Evolutionary conservation across 352 stramenopile species (phyloP).

Genomic region (Phytophthora ramorum): DNA sequence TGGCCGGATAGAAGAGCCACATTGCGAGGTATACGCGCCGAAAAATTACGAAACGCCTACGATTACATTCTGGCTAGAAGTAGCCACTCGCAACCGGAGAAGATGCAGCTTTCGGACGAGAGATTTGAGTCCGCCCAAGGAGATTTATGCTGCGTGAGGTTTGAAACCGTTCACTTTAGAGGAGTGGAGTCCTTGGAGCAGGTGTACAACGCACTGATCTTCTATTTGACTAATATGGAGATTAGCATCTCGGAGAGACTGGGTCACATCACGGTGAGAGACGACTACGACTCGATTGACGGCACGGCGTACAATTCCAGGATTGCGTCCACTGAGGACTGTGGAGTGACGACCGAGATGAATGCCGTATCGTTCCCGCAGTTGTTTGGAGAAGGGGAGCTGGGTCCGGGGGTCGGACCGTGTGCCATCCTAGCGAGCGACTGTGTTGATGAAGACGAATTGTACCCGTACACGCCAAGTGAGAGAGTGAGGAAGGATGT

Average conservation of each 20-base stretch:
- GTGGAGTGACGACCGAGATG: slow-evolving; percentile 38
- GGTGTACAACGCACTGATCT: slow-evolving; percentile 49
- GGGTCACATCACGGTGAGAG: slow-evolving; percentile 46
- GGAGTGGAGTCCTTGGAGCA: slow-evolving; percentile 39
- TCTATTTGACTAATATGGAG: slow-evolving; percentile 51
- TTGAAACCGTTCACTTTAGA: slow-evolving; percentile 45
- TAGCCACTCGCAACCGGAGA: slow-evolving; percentile 32
- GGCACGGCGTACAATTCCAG: slow-evolving; percentile 35
- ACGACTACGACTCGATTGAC: slow-evolving; percentile 48
- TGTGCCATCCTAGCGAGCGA: slow-evolving; percentile 35
- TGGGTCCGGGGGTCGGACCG: slow-evolving; percentile 6
- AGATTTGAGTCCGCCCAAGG: slow-evolving; percentile 28
- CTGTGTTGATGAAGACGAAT: slow-evolving; percentile 47
- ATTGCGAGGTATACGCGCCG: slow-evolving; percentile 29
- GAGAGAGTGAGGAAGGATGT: slow-evolving; percentile 47
- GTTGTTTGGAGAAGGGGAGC: slow-evolving; percentile 31
- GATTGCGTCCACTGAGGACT: slow-evolving; percentile 30
- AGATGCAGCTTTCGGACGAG: slow-evolving; percentile 40
- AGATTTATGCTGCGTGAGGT: slow-evolving; percentile 37
- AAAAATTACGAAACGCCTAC: slow-evolving; percentile 34
- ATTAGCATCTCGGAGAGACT: slow-evolving; percentile 50
- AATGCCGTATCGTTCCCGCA: slow-evolving; percentile 39
- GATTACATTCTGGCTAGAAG: slow-evolving; percentile 39
- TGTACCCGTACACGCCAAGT: slow-evolving; percentile 43
- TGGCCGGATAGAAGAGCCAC: slow-evolving; percentile 27